phyloP scores from a whole-genome alignment of 2,329 filamentous ascomycete genomes.

The Cercospora citrullina region DNA sequence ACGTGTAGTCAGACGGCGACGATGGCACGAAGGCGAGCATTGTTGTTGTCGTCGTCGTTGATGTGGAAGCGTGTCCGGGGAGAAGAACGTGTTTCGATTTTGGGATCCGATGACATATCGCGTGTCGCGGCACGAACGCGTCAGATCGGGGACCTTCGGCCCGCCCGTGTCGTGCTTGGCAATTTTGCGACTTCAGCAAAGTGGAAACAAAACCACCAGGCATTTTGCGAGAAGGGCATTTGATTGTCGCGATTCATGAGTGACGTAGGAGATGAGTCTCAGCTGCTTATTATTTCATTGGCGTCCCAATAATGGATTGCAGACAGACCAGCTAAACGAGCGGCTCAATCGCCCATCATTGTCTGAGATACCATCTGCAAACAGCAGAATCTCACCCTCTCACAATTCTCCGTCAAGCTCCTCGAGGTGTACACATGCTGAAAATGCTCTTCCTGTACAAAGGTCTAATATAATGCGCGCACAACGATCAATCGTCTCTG shows the following conservation, averaged over 20 bases:
- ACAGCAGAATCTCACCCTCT: not conserved
- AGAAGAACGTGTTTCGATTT: not conserved
- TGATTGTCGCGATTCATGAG: not conserved
- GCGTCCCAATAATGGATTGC: not conserved
- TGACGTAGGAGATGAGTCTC: not conserved
- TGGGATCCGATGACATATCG: not conserved
- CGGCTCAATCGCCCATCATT: not conserved
- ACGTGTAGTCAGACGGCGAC: conserved; percentile 27
- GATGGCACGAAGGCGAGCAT: conserved; percentile 25
- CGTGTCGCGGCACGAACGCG: conserved; percentile 7
- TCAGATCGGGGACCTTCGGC: not conserved
- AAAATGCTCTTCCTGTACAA: not conserved
- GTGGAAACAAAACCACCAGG: not conserved
- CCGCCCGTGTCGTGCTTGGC: not conserved
- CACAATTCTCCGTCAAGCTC: not conserved
- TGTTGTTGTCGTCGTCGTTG: not conserved
- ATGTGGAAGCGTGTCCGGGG: not conserved
- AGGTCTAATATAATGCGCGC: conserved; percentile 1
- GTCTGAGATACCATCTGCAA: not conserved
- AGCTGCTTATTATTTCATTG: not conserved
- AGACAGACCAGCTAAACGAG: not conserved
- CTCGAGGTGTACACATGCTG: not conserved
- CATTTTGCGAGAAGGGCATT: not conserved
- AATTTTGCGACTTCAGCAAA: not conserved
- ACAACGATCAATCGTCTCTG: conserved; percentile 12